These are phyloP conservation scores for Agroathelia rolfsii DNA, from an alignment of 1,284 basidiomycete genomes.

Conservation along the genomic window DNA sequence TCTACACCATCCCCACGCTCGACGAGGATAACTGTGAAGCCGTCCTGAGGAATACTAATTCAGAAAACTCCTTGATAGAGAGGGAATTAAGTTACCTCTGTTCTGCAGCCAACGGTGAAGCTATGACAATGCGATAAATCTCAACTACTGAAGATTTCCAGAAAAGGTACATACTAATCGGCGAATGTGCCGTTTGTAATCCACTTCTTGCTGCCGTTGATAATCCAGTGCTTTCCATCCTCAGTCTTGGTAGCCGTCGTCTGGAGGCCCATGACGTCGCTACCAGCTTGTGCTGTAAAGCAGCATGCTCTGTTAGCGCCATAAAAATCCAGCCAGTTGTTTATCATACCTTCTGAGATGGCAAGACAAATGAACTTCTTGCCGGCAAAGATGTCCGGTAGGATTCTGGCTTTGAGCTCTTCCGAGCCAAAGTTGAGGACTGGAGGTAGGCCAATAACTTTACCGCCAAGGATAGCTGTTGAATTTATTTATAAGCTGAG, in stretches of 20 bases:
- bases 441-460: conserved; percentile 74
- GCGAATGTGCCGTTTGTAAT: conserved; percentile 77
- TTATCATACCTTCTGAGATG: conserved; percentile 72
- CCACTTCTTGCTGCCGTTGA: conserved; percentile 80
- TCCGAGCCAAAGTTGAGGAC: conserved; percentile 78
- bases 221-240: conserved; percentile 79
- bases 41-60: conserved; percentile 39
- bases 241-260: conserved; percentile 77
- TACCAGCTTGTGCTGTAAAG: conserved; percentile 88
- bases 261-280: conserved; percentile 77
- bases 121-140: conserved; percentile 15
- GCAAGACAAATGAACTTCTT: conserved; percentile 79
- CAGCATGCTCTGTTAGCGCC: too few relatives aligned
- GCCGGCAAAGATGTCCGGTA: conserved; percentile 74
- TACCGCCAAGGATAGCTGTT: conserved; percentile 57
- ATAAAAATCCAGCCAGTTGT: too few relatives aligned
- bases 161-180: conserved; percentile 31
- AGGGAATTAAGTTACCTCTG: conserved; percentile 31
- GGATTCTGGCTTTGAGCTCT: conserved; percentile 67
- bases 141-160: neutral
- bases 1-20: conserved; percentile 69
- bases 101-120: conserved; percentile 63
- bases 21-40: conserved; percentile 79
- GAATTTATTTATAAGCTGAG: conserved; percentile 10
- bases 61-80: conserved; percentile 1